These are phyloP conservation scores for Debaryomycetaceae sp. DNA, from an alignment of 1,139 yeast species.

Conservation along the genomic window DNA sequence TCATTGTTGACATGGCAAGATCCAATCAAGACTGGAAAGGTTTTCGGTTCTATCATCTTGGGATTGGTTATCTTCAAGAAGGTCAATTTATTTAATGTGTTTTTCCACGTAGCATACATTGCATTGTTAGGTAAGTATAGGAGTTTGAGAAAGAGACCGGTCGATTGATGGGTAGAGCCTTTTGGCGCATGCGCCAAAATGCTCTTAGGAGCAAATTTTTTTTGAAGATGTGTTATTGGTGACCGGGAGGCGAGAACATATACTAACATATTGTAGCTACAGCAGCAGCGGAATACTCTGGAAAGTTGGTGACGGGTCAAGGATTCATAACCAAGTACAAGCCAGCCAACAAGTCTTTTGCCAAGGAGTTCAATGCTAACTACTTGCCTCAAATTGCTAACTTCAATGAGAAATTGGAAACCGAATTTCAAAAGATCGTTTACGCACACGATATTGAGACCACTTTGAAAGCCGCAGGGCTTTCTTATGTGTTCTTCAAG, in stretches of 20 bases:
- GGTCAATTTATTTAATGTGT: conserved; percentile 65
- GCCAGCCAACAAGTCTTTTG: conserved; percentile 43
- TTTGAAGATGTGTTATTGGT: too few relatives aligned
- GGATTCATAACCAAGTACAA: conserved; percentile 68
- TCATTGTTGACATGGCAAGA: conserved; percentile 74
- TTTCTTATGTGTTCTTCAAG: conserved; percentile 62
- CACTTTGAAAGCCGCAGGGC: conserved; percentile 72
- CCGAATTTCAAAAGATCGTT: conserved; percentile 53
- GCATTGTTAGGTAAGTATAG: conserved; percentile 46
- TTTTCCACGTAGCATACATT: conserved; percentile 53
- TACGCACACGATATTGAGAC: conserved; percentile 65
- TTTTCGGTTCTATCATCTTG: conserved; percentile 62
- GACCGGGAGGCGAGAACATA: background rate
- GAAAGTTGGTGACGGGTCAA: conserved; percentile 63
- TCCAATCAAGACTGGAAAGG: conserved; percentile 75
- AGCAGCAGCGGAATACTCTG: conserved; percentile 67
- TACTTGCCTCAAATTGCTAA: conserved; percentile 45
- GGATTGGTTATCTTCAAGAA: conserved; percentile 63
- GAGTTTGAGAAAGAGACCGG: background rate
- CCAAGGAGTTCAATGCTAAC: conserved; percentile 38
- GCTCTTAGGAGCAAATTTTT: background rate
- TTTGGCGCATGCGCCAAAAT: background rate
- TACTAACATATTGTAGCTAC: conserved; percentile 38
- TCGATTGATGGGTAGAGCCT: background rate
- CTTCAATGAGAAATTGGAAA: conserved; percentile 41